Percentiles rank a stretch among this genome's conserved stretches.
These are phyloP conservation scores for Fusarium nurragi DNA, from an alignment of 2,329 filamentous ascomycete species.

Conservation along the genomic window DNA sequence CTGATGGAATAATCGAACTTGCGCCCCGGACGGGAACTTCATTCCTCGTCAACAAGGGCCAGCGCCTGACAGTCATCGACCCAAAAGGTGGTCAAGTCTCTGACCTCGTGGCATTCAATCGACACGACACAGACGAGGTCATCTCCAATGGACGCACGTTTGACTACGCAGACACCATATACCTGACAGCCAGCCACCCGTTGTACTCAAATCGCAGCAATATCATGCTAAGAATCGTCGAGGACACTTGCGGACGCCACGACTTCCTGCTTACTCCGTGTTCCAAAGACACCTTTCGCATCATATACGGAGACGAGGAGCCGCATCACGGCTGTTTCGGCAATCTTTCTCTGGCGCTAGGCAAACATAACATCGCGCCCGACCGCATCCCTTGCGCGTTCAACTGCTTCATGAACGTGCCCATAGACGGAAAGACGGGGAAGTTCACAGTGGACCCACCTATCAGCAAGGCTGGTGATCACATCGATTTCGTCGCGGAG, in stretches of 20 bases:
- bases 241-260: slow-evolving; percentile 5
- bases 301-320: slow-evolving; percentile 3
- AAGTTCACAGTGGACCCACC: slow-evolving; percentile 4
- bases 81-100: slow-evolving; percentile 4
- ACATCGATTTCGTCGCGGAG: slow-evolving; percentile 1
- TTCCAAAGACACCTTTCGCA: slow-evolving; percentile 12
- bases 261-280: slow-evolving; percentile 5
- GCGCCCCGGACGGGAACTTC: neutral
- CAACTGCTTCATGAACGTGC: slow-evolving; percentile 10
- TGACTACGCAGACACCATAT: slow-evolving; percentile 9
- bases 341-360: neutral
- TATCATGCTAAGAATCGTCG: slow-evolving; percentile 2
- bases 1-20: neutral
- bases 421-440: neutral
- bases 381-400: slow-evolving; percentile 8
- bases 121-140: slow-evolving; percentile 4
- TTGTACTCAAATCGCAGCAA: slow-evolving; percentile 9
- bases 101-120: slow-evolving; percentile 7
- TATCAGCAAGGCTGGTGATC: neutral
- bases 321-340: slow-evolving; percentile 13
- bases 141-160: slow-evolving; percentile 9
- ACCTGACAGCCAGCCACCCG: neutral
- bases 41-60: slow-evolving; percentile 1
- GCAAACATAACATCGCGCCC: neutral
- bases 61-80: neutral